These are phyloP conservation scores for Termitomyces sp. DNA, from an alignment of 768 basidiomycete species.

Conservation along the genomic window DNA sequence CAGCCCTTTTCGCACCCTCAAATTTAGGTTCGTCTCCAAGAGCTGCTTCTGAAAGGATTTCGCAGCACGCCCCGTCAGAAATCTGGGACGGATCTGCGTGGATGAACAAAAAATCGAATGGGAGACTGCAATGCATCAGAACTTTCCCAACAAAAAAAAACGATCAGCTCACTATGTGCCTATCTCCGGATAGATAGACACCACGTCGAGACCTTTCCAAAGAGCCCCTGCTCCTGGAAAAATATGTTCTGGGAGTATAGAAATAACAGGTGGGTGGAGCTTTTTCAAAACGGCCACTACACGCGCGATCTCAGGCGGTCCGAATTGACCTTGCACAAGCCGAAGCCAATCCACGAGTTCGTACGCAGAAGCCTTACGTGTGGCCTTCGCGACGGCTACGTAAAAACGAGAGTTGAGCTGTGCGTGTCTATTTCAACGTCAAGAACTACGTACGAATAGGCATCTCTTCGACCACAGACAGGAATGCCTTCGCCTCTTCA, in stretches of 20 bases:
- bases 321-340: conserved; percentile 31
- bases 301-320: conserved; percentile 31
- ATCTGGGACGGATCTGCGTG: conserved; percentile 22
- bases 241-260: conserved; percentile 36
- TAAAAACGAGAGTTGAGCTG: background rate
- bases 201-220: conserved; percentile 32
- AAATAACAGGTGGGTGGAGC: conserved; percentile 37
- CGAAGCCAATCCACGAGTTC: conserved; percentile 66
- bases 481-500: conserved; percentile 34
- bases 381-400: conserved; percentile 32
- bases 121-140: conserved; percentile 2
- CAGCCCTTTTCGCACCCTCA: conserved; percentile 27
- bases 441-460: background rate
- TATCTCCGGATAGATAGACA: conserved; percentile 17
- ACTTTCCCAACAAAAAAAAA: background rate
- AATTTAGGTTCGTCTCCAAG: conserved; percentile 19
- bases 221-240: conserved; percentile 36
- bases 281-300: conserved; percentile 32
- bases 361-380: conserved; percentile 35
- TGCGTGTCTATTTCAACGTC: conserved; percentile 26
- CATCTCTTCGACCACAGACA: conserved; percentile 16
- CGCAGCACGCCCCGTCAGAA: conserved; percentile 20
- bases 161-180: conserved; percentile 7
- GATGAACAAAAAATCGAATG: conserved; percentile 44
- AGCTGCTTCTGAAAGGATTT: conserved; percentile 30